Conservation (phyloP, 768 basidiomycete genomes). For the Hemileccinum impolitum region DNA sequence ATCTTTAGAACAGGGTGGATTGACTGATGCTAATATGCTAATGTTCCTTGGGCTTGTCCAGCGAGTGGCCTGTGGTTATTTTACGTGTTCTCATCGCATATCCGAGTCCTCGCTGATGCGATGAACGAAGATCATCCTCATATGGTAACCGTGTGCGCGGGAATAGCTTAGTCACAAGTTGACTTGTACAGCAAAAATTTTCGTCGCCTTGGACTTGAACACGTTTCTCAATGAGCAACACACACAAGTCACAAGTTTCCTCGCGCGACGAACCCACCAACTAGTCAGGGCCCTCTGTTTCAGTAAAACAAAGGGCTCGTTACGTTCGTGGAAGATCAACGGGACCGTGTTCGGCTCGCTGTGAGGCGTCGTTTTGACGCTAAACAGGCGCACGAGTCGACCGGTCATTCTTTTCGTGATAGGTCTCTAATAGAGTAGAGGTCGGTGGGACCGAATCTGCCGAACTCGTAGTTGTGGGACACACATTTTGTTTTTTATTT, state of each 20-base stretch:
- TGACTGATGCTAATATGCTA: no score
- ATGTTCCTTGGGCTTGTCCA: no score
- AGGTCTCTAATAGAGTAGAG: constrained; percentile 65
- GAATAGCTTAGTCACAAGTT: constrained; percentile 25
- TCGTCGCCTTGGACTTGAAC: no score
- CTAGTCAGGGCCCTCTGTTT: constrained; percentile 63
- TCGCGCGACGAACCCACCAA: constrained; percentile 32
- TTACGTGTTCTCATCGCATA: no score
- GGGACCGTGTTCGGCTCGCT: constrained; percentile 40
- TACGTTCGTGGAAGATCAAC: constrained; percentile 70
- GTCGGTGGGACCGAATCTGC: constrained; percentile 30
- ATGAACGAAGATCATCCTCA: no score
- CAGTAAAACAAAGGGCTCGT: constrained; percentile 54
- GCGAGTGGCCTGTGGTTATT: no score
- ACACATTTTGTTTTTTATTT: constrained; percentile 38
- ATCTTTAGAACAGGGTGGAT: no score
- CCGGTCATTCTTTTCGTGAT: constrained; percentile 31
- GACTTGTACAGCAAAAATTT: constrained; percentile 15
- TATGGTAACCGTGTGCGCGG: constrained; percentile 7
- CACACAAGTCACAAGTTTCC: no score
- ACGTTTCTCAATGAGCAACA: neutral
- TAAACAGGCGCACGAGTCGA: constrained; percentile 42
- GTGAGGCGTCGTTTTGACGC: constrained; percentile 54
- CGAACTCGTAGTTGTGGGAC: constrained; percentile 67
- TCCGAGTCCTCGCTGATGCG: no score